Base-by-base conservation (phyloP, 441 rosid genomes). In the Biscutella auriculata region DNA sequence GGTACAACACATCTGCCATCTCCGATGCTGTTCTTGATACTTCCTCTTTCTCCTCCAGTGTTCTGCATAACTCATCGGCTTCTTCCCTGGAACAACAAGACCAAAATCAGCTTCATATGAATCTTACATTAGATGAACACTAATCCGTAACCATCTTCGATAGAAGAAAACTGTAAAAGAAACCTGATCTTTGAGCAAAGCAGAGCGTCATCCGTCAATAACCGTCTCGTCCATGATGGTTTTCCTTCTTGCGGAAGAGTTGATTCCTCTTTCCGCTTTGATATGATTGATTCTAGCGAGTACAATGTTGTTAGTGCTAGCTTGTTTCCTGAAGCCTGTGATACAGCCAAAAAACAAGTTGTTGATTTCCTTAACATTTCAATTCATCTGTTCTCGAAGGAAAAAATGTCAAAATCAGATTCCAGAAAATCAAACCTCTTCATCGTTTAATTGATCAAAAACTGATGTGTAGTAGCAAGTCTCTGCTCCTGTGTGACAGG, bases 401-500 rank as follows among this genome's bases (percentile, higher is more conserved):
- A 16, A 12, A 60, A 42, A 6, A 6, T 17, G 2, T 19, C 23
- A 36, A 30, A 13, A 35, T 2, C 3, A 15, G 2, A 8, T 8
- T 16, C 10, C 6, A 28, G 30, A 56, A 17, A 28, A 5, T 17
- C 49, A 65, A 46, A 69, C 82, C 70, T 73, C 65, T 1, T 73
- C 68, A 53, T 70, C 52, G 37, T 59, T 70, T 46, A 83, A 58
- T 6, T 65, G 28, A 60, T 78, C 79, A 1, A 62, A 25, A 34
- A 76, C 79, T 0, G 88, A 79, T 32, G 90, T 70, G 52, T 70
- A 83, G 67, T 83, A 87, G 69, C 96, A 87, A 28, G 90, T 87
- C 69, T 84, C 91, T 11, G 81, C 72, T 2, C 94, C 88, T 0
- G 97, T 88, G 71, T 92, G 98, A 65, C 94, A 84, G 26, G 88